phyloP scores from a whole-genome alignment of 179 eudicot genomes.

The Beta macrorhiza region DNA sequence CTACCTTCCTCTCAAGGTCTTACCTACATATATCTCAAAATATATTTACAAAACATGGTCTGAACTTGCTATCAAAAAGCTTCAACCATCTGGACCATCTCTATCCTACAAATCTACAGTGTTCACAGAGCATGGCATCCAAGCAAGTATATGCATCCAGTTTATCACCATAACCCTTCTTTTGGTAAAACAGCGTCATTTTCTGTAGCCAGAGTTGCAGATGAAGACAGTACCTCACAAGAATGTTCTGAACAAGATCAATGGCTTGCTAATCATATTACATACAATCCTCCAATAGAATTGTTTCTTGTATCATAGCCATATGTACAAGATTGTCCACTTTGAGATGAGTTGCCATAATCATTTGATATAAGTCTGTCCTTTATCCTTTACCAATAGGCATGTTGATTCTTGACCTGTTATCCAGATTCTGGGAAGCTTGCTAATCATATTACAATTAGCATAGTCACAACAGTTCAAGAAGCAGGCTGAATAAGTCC shows the following conservation, averaged over 20 bases:
- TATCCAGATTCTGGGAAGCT: background rate
- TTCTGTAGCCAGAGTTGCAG: background rate
- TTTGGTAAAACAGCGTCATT: background rate
- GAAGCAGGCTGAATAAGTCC: background rate
- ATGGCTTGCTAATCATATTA: background rate
- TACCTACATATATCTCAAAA: too few relatives aligned
- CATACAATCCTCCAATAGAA: background rate
- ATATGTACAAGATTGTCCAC: constrained; percentile 6
- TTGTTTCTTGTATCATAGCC: background rate
- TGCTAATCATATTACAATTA: background rate
- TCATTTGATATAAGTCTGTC: background rate
- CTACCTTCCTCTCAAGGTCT: too few relatives aligned
- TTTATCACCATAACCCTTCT: background rate
- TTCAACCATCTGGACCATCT: too few relatives aligned
- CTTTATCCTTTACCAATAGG: background rate
- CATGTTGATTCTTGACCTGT: background rate
- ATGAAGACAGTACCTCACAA: background rate
- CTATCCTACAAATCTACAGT: background rate
- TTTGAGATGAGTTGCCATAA: background rate
- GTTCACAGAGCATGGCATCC: background rate
- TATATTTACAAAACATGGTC: too few relatives aligned
- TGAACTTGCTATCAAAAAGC: too few relatives aligned
- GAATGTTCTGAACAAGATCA: background rate
- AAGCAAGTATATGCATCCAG: background rate
- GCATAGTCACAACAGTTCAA: background rate